Base-by-base conservation (phyloP, 2,329 filamentous ascomycete species). In the Sporothrix inflata region DNA sequence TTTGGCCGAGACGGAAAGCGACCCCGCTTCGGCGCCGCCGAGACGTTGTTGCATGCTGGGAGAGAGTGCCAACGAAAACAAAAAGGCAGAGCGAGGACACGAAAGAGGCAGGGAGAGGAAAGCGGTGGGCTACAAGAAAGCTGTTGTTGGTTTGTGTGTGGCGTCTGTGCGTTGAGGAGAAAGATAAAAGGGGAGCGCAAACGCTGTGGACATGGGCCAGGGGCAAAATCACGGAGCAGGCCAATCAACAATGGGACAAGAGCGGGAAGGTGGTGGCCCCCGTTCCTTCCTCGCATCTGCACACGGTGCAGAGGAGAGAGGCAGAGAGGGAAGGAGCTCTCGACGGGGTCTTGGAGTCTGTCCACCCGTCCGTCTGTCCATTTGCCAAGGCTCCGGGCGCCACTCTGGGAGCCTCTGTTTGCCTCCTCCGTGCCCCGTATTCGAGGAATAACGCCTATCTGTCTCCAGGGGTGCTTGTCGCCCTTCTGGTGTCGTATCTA, bases 21-120 rank as follows among this genome's bases (percentile, higher is more conserved):
- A 34, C 24, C 40, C 63, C 70, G 51, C 65, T 68, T 69, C 66
- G 71, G 71, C 65, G 42, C 53, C 55, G 19, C 71, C 71, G 71
- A 72, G 24, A 40, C 27, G 27, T 7, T 14, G 19, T 27, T 53
- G 30, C 16, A 47, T 34, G 16, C 55, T 14, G 30, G 27, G 47
- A 51, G n/a, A 40, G 3, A 12, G 6, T 12, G 34, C 21, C 4
- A n/a, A 60, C 4, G 27, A 38, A 30, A 34, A 21, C 12, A 38
- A 34, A 21, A 21, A 38, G 21, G 14, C 6, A 21, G 49, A 11
- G 49, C 49, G 9, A 53, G 42, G 1, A 16, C 5, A 1, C 42
- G 12, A 19, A 19, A 40, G n/a, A 42, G 57, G 19, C 34, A 42
- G n/a, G n/a, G n/a, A 42, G 24, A 38, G 57, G 1, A 9, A 40